A percentile compares a stretch with the other conserved stretches of the same genome.
Conservation (phyloP, 2,329 filamentous ascomycete genomes). For the Raffaelea albimanens region DNA sequence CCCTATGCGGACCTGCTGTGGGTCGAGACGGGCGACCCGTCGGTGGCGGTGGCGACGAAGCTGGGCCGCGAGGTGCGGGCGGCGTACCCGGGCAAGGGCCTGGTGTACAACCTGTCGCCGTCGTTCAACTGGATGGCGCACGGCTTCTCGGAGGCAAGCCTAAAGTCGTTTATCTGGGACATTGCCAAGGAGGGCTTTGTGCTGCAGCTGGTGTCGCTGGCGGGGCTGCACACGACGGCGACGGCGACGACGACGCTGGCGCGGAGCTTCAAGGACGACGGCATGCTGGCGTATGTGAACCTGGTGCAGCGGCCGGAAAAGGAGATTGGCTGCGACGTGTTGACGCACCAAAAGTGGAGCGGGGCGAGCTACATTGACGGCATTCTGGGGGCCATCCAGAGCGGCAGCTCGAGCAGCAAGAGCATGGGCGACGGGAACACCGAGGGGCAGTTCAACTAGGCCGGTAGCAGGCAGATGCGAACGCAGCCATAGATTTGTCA, state of each 20-base stretch:
- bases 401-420: slow-evolving; percentile 80
- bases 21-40: slow-evolving; percentile 91
- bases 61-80: slow-evolving; percentile 70
- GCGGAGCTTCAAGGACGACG: slow-evolving; percentile 73
- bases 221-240: slow-evolving; percentile 57
- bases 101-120: slow-evolving; percentile 93
- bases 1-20: slow-evolving; percentile 92
- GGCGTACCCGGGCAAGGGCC: slow-evolving; percentile 65
- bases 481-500: too few relatives aligned
- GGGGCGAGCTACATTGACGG: slow-evolving; percentile 69
- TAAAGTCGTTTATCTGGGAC: slow-evolving; percentile 94
- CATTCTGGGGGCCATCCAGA: slow-evolving; percentile 81
- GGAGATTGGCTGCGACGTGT: slow-evolving; percentile 81
- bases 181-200: slow-evolving; percentile 79
- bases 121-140: slow-evolving; percentile 99
- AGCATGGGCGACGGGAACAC: slow-evolving; percentile 96
- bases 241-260: slow-evolving; percentile 65
- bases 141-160: slow-evolving; percentile 72
- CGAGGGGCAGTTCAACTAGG: slow-evolving; percentile 52
- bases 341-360: slow-evolving; percentile 87
- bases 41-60: slow-evolving; percentile 62
- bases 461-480: too few relatives aligned
- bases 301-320: slow-evolving; percentile 84
- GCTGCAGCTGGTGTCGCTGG: slow-evolving; percentile 57
- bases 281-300: slow-evolving; percentile 97